Base-by-base conservation (phyloP, 495 filamentous ascomycete genomes). In the Xanthoparmelia taractica region DNA sequence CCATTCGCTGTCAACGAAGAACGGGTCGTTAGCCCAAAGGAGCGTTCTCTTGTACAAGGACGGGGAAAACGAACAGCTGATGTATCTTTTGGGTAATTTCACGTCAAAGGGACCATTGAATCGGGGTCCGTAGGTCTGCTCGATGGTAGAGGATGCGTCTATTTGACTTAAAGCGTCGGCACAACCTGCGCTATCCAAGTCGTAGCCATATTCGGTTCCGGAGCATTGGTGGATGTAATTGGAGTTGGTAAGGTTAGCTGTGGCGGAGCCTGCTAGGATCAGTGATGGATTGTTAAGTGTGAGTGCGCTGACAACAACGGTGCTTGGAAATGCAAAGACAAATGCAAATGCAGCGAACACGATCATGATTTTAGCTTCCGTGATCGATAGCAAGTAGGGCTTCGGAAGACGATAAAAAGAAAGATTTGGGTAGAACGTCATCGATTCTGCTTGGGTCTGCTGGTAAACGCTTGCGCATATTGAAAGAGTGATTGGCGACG, bases 21-120 rank as follows among this genome's bases (percentile, higher is more conserved):
- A 36, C 10, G 34, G 1, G 8, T 4, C 2, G 11, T 54, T 13
- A 54, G 29, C 33, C 29, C 13, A 52, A 3, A 4, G n/a, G 18
- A 6, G 1, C 20, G 7, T 10, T 8, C 17, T 54, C 17, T 20
- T 12, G 15, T 20, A 8, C 27, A 7, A 20, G 50, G 29, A 31
- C 6, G 5, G 48, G 29, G 10, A 11, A 2, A 33, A 20, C 29
- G 50, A 34, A 54, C 50, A 54, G 50, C 29, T 54, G 29, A 54
- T 54, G 50, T 54, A 54, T 54, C 50, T 54, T 54, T 20, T 54
- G 27, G 50, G 50, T 25, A 54, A 6, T 11, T 33, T 54, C 7
- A 54, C 50, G 50, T 54, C 50, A 11, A 33, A 54, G 0, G 17
- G 2, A 54, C 50, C 50, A 8, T 2, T 33, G 2, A 17, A 20